Conservation (phyloP, 2,329 filamentous ascomycete genomes). For the Botrytis aclada region DNA sequence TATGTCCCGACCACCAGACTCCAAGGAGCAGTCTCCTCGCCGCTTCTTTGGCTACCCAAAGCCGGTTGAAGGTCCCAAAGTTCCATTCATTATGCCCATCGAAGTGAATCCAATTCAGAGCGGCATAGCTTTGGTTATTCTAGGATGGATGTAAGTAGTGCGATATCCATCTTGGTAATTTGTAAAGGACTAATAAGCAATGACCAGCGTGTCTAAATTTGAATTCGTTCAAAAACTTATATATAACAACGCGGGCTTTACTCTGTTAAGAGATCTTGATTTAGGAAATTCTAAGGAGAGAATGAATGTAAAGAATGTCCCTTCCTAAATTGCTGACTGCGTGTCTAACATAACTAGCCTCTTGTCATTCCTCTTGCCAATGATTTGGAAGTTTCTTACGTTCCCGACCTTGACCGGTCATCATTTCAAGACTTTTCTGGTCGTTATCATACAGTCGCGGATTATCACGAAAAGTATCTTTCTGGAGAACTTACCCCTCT, state of each 20-base stretch:
- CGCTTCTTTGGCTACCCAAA: conserved; percentile 29
- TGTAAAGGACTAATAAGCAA: background rate
- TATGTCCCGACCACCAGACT: background rate
- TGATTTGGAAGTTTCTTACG: conserved; percentile 27
- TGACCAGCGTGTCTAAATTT: conserved; percentile 55
- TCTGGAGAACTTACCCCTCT: conserved; percentile 67
- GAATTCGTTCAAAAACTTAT: conserved; percentile 60
- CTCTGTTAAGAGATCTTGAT: conserved; percentile 45
- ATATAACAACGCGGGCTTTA: conserved; percentile 65
- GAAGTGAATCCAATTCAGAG: conserved; percentile 46
- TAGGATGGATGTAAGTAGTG: conserved; percentile 55
- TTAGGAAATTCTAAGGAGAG: conserved; percentile 46
- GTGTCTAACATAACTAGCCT: conserved; percentile 43
- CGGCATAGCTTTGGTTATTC: conserved; percentile 60
- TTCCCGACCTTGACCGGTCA: conserved; percentile 44
- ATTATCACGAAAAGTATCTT: conserved; percentile 74
- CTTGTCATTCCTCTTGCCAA: conserved; percentile 51
- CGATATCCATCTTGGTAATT: background rate
- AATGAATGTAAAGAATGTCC: conserved; percentile 45
- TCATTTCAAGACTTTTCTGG: conserved; percentile 45
- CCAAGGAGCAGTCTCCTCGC: background rate
- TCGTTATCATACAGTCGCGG: conserved; percentile 66
- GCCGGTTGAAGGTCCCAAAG: conserved; percentile 29
- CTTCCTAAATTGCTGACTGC: background rate
- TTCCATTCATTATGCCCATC: background rate